Conservation (phyloP, 192 early-diverging fungal species). For the Powellomyces hirtus region DNA sequence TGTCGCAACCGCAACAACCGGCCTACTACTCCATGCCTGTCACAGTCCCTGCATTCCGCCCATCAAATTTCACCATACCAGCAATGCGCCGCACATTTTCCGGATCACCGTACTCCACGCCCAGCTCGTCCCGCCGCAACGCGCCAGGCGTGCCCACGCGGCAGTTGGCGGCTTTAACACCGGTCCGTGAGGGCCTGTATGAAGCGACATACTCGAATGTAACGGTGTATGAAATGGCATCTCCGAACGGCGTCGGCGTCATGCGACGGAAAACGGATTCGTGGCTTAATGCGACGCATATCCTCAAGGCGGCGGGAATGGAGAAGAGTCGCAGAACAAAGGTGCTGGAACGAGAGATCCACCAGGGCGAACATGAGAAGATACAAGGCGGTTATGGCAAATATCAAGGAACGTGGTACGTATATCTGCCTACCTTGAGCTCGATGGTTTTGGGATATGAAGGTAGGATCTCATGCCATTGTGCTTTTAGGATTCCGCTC, state of each 20-base stretch:
- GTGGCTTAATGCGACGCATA: constrained; percentile 53
- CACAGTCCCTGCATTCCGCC: constrained; percentile 14
- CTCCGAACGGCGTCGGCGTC: constrained; percentile 56
- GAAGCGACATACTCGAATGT: constrained; percentile 56
- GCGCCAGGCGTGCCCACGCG: background rate
- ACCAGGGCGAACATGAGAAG: constrained; percentile 38
- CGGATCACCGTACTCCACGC: background rate
- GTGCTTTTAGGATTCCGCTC: constrained; percentile 43
- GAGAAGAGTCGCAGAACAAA: constrained; percentile 56
- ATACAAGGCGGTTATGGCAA: constrained; percentile 53
- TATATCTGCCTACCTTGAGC: background rate
- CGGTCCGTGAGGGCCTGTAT: constrained; percentile 26
- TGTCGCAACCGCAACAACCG: background rate
- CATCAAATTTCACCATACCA: constrained; percentile 23
- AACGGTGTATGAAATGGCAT: constrained; percentile 89
- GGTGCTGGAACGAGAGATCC: constrained; percentile 43
- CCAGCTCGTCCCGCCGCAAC: background rate
- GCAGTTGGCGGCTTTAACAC: background rate
- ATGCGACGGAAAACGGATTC: constrained; percentile 45
- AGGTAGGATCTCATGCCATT: background rate
- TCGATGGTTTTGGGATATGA: background rate
- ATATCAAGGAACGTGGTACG: constrained; percentile 54
- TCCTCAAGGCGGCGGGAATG: constrained; percentile 48
- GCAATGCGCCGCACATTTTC: background rate
- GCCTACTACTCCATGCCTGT: constrained; percentile 6